Base-by-base conservation (phyloP, 805 yeast species). In the Candida corydali region DNA sequence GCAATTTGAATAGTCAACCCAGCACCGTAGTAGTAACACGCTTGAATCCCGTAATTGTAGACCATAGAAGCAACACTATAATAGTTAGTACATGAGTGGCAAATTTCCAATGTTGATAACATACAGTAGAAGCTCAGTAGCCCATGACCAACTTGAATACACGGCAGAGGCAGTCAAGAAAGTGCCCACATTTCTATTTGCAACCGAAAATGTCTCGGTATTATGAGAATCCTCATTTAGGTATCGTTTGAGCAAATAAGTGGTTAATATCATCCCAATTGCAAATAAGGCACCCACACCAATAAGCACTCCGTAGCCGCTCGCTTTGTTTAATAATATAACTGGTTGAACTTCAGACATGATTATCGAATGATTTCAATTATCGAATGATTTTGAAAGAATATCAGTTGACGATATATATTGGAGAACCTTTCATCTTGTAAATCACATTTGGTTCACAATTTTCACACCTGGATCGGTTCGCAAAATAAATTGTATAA, bases 251-350 rank as follows among this genome's bases (percentile, higher is more conserved):
- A 56, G 34, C 16, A 54, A 40, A 30, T 50, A 50, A 11, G 60
- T 52, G 8, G 59, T 51, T 25, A 52, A 36, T 11, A 56, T 42
- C 46, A 57, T 54, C 18, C 59, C 56, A 4, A 54, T 38, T 3
- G 63, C 63, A 40, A 58, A 59, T 5, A 53, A 31, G 6, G 54
- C 60, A 15, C 63, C 62, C 3, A 53, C 54, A 3, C 63, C 63
- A 16, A 58, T 51, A 15, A 58, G 45, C 20, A 58, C 45, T 2
- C 61, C 63, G 50, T 56, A 57, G 1, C 63, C 65, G 28, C 54
- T 47, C 3, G 50, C 56, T 43, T 59, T 51, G n/a, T 41, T 40
- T 23, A 57, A 40, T 22, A 51, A 38, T 10, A 27, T 26, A 6
- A 35, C 36, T 11, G 34, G 34, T 11, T 32, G 23, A 20, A 24